phyloP scores from a whole-genome alignment of 1,284 basidiomycete species.

The Anthracocystis walkeri region DNA sequence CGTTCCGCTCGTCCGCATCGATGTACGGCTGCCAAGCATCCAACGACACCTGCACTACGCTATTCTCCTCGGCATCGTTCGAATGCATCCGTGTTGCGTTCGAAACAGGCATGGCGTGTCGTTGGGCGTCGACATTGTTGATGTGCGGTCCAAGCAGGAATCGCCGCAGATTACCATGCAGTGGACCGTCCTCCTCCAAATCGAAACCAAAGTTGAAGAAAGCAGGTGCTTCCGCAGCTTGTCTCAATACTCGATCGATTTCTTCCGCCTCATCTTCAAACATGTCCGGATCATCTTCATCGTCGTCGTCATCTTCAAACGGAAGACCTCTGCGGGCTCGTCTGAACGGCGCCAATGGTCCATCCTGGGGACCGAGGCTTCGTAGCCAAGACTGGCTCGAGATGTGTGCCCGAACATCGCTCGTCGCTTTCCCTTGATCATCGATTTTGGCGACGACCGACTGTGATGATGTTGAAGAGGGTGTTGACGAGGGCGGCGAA shows the following conservation, averaged over 20 bases:
- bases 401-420: conserved; percentile 21
- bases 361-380: conserved; percentile 23
- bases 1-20: conserved; percentile 26
- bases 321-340: not conserved
- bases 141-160: conserved; percentile 15
- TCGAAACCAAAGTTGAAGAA: conserved; percentile 40
- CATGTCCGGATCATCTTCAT: conserved; percentile 4
- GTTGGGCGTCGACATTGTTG: conserved; percentile 5
- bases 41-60: conserved; percentile 10
- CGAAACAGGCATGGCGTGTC: conserved; percentile 10
- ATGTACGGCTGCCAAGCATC: conserved; percentile 24
- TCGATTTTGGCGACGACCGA: not conserved
- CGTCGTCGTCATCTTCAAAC: not conserved
- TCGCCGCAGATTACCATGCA: conserved; percentile 5
- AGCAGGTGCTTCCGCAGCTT: conserved; percentile 19
- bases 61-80: conserved; percentile 9
- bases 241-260: conserved; percentile 24
- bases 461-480: not conserved
- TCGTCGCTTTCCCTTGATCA: not conserved
- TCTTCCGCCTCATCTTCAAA: conserved; percentile 28
- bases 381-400: conserved; percentile 38
- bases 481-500: not conserved
- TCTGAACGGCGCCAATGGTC: not conserved
- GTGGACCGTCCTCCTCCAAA: conserved; percentile 26
- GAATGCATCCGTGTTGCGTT: conserved; percentile 5